Evolutionary conservation across 2,329 filamentous ascomycete genomes (phyloP), one percentile per base, ranked within the genome.

Genomic region (Fusarium longipes): DNA sequence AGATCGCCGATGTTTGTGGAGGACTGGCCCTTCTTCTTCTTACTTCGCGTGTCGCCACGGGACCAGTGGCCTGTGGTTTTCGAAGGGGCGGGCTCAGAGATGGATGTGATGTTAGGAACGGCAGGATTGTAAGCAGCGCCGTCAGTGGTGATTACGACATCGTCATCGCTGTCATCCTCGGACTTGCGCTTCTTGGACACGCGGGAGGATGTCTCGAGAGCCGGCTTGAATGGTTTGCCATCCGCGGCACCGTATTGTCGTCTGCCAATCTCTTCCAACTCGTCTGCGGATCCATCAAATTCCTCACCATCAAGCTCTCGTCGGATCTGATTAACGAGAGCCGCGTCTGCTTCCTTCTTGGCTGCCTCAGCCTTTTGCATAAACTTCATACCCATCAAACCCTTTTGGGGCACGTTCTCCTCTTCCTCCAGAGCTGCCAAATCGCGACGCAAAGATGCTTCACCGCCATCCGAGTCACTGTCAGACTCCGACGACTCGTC

Each of bases 331-430:
- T 83, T 84, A 14, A 93, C 81, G 57, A 93, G 87, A 56, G 92
- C 91, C 71, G 97, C 92, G 70, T 98, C 97, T 57, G 89, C 86
- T 65, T 90, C 87, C 77, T 90, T 93, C 73, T 89, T 88, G 35
- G 89, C 84, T 27, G 90, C 91, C 74, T 97, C 94, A 2, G 93
- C 93, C 69, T 91, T 93, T 73, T 91, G 89, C 96, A 99, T 98
- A 77, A 99, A 99, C 63, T 93, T 92, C 90, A 99, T 93, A 50
- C 87, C 86, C 78, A 92, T 89, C 8, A 99, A 81, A 71, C 88
- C 90, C 15, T 90, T 89, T 70, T 86, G 83, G 0, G 86, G 86
- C 18, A 76, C 82, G n/a, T 80, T 80, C 22, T 86, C 84, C 15
- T 83, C 79, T 10, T 80, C 75, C 32, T 82, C 80, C 11, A 82